These are phyloP conservation scores for Coprinopsis sp. DNA, from an alignment of 768 basidiomycete species.

Conservation along the genomic window DNA sequence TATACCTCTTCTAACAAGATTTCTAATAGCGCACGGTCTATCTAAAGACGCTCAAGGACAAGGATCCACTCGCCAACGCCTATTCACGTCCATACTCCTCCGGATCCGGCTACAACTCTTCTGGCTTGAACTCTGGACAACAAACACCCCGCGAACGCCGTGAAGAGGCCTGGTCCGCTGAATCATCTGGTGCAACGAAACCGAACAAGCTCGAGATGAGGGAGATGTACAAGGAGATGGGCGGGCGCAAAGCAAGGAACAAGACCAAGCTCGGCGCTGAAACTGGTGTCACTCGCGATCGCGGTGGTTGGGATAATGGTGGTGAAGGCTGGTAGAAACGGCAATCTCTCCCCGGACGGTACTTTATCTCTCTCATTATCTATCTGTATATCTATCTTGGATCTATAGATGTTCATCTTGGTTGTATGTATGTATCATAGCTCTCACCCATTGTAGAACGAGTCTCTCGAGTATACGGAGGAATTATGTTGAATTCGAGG, in stretches of 20 bases:
- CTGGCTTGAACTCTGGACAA: conserved; percentile 49
- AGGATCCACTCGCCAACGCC: conserved; percentile 31
- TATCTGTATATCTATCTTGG: too few species aligned
- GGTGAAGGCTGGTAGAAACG: conserved; percentile 18
- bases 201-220: conserved; percentile 85
- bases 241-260: conserved; percentile 71
- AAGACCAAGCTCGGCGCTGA: conserved; percentile 71
- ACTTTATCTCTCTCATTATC: not conserved
- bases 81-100: too few species aligned
- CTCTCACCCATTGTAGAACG: too few species aligned
- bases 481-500: too few species aligned
- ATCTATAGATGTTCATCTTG: too few species aligned
- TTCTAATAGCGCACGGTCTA: conserved; percentile 50
- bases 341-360: too few species aligned
- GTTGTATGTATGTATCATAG: too few species aligned
- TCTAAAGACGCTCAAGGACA: conserved; percentile 38
- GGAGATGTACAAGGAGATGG: conserved; percentile 86
- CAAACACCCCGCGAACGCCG: conserved; percentile 76
- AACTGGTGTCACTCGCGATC: conserved; percentile 60
- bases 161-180: conserved; percentile 69
- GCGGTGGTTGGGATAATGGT: conserved; percentile 70
- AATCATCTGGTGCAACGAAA: conserved; percentile 44
- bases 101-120: conserved; percentile 47
- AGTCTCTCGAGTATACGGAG: too few species aligned
- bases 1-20: conserved; percentile 8